phyloP scores from a whole-genome alignment of 352 stramenopile genomes.

The Elongisporangium prolatum region DNA sequence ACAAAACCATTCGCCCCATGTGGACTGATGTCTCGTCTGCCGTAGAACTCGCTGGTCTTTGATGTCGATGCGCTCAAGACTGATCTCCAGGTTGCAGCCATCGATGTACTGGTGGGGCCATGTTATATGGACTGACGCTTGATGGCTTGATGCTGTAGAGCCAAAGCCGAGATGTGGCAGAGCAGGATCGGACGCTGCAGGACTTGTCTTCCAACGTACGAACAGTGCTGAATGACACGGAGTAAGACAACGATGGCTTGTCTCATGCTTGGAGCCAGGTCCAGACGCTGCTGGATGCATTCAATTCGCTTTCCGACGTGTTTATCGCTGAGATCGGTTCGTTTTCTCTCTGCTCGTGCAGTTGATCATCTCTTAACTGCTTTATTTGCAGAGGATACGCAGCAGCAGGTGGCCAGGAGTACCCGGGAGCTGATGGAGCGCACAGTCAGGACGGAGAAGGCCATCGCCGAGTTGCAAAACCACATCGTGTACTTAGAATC shows the following conservation, averaged over 20 bases:
- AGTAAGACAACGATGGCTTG: not conserved
- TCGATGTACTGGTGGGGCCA: no score
- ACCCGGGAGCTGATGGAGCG: conserved; percentile 23
- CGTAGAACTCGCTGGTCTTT: conserved; percentile 37
- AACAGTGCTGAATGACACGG: not conserved
- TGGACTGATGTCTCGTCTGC: not conserved
- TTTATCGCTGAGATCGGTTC: conserved; percentile 46
- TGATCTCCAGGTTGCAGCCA: conserved; percentile 50
- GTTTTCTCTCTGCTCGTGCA: not conserved
- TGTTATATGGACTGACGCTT: not conserved
- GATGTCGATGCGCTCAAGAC: conserved; percentile 57
- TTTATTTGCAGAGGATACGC: conserved; percentile 21
- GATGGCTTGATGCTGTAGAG: conserved; percentile 19
- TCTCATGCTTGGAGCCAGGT: conserved; percentile 18
- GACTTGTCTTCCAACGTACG: conserved; percentile 32
- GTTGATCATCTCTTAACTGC: not conserved
- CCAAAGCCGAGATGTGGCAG: conserved; percentile 33
- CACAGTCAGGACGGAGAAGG: conserved; percentile 28
- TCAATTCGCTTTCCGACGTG: conserved; percentile 53
- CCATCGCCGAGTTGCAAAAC: conserved; percentile 23
- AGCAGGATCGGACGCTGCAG: conserved; percentile 44
- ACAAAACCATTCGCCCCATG: not conserved
- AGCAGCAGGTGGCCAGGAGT: conserved; percentile 17
- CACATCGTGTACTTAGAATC: conserved; percentile 30
- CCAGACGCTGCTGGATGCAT: conserved; percentile 39